Percentiles rank a stretch among this genome's conserved stretches.
Conservation (phyloP, 116 monocot genomes). For the Zostera marina region DNA sequence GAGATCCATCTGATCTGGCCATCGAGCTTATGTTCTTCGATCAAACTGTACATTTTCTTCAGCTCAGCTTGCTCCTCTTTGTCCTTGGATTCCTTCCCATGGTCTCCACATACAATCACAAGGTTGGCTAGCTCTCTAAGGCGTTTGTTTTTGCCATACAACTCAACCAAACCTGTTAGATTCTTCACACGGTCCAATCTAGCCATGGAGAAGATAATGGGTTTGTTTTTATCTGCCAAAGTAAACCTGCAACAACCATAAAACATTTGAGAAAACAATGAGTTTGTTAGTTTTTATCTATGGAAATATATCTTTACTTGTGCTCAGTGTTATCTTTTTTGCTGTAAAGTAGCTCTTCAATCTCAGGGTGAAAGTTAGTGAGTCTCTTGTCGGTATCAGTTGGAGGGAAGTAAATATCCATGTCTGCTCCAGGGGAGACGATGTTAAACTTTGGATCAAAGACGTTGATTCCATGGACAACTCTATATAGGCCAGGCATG, state of each 20-base stretch:
- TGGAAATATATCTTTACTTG: slow-evolving; percentile 24
- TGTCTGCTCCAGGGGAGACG: slow-evolving; percentile 83
- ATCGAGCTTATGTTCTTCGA: slow-evolving; percentile 55
- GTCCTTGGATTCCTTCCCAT: slow-evolving; percentile 80
- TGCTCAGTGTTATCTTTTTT: slow-evolving; percentile 47
- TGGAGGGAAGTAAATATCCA: slow-evolving; percentile 67
- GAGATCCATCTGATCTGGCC: slow-evolving; percentile 90
- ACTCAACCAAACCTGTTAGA: slow-evolving; percentile 72
- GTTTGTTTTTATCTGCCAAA: slow-evolving; percentile 53
- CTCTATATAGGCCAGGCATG: slow-evolving; percentile 71
- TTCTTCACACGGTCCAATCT: slow-evolving; percentile 83
- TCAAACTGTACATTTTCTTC: slow-evolving; percentile 64
- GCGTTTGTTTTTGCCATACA: slow-evolving; percentile 42
- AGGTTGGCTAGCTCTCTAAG: slow-evolving; percentile 71
- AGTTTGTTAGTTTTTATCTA: not conserved
- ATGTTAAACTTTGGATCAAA: slow-evolving; percentile 95
- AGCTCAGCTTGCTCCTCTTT: slow-evolving; percentile 67
- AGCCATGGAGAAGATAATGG: slow-evolving; percentile 91
- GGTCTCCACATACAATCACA: slow-evolving; percentile 74
- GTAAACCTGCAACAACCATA: slow-evolving; percentile 27
- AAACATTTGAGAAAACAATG: not conserved
- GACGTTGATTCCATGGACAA: slow-evolving; percentile 83
- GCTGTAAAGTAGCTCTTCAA: slow-evolving; percentile 74
- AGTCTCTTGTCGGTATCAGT: slow-evolving; percentile 45
- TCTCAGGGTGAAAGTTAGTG: slow-evolving; percentile 52